Evolutionary conservation across 2,329 filamentous ascomycete genomes (phyloP), one percentile per base, ranked within the genome.

Genomic region (Colletotrichum musicola): DNA sequence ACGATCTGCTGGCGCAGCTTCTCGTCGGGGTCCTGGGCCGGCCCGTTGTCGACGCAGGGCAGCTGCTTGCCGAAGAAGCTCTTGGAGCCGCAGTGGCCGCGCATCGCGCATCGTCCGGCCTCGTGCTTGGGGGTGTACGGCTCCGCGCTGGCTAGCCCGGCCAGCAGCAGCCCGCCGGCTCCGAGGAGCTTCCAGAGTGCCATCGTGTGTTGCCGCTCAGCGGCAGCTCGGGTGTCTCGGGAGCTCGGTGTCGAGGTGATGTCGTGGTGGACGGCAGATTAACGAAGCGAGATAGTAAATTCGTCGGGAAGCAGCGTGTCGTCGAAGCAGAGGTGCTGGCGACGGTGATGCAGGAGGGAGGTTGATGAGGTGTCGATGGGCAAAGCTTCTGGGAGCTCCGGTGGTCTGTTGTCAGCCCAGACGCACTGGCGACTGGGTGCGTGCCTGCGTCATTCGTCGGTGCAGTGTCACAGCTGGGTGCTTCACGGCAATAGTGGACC

Each of bases 31-130:
- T 92, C 87, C 71, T 90, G 84, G 42, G 96, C 96, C 42, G 91
- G 83, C 4, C 86, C 94, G 78, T 99, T 99, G 81, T 99, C 95
- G 14, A 95, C 90, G 77, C 96, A 99, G 4, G 96, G 96, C 69
- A 98, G 85, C 73, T 97, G 89, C 66, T 93, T 92, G 64, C 94
- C 93, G 75, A 98, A 98, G 78, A 96, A 92, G 71, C 92, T 91
- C 81, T 95, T 91, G 80, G 94, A 95, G 55, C 96, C 96, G 78
- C 96, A 99, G 71, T 97, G 92, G 7, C 94, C 94, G 57, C 95
- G 89, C 71, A 98, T 93, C 1, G 95, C 94, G 80, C 95, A 98
- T 72, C 95, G 88, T 47, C 95, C 95, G 57, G 91, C 85, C 80
- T 98, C 95, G 74, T 98, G 95, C 72, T 90, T 93, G 1, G 85